Evolutionary conservation across 2,329 filamentous ascomycete genomes (phyloP), one percentile per base, ranked within the genome.

Genomic region (Aspergillus phoenicis): DNA sequence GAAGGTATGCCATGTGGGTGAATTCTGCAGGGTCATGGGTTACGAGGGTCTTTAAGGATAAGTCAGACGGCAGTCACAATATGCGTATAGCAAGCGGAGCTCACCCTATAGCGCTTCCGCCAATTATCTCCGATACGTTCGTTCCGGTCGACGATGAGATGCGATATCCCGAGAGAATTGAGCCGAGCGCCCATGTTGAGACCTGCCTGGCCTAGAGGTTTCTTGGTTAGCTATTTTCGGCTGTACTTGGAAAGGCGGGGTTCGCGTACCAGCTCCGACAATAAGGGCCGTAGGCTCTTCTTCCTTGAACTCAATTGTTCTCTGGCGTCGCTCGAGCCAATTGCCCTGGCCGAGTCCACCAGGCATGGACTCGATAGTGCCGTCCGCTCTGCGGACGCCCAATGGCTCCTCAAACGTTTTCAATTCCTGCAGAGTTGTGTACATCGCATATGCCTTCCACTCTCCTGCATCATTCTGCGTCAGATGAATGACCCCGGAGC

Each of bases 41-140:
- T 4, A 76, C 74, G 3, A 79, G 70, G 24, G 72, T 75, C 72
- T 75, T 17, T 15, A 26, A 30, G 8, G 43, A 38, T 8, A n/a
- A n/a, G 28, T 24, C 47, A 52, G 30, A 13, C 13, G 10, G 15
- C 10, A 39, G n/a, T 24, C 11, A 22, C 2, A 7, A 28, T 58
- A 24, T 36, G 11, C 10, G 11, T 15, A 36, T 36, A 5, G 33
- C 10, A 39, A 15, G 8, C 28, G n/a, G 13, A 38, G 13, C 64
- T 57, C 54, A 77, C 75, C 24, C 77, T 73, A 61, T 84, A 84
- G n/a, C 83, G 75, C 15, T 78, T 75, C 3, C 80, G 70, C 82
- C 82, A 84, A 53, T 81, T 82, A 62, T 83, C 81, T 4, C 82
- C 82, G 8, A 84, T 71, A 0, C 77, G 71, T 15, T 76, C 70